Percentiles rank a stretch among this genome's conserved stretches.
phyloP scores from a whole-genome alignment of 176 grass and related monocot species.

The Rhynchospora pubera region DNA sequence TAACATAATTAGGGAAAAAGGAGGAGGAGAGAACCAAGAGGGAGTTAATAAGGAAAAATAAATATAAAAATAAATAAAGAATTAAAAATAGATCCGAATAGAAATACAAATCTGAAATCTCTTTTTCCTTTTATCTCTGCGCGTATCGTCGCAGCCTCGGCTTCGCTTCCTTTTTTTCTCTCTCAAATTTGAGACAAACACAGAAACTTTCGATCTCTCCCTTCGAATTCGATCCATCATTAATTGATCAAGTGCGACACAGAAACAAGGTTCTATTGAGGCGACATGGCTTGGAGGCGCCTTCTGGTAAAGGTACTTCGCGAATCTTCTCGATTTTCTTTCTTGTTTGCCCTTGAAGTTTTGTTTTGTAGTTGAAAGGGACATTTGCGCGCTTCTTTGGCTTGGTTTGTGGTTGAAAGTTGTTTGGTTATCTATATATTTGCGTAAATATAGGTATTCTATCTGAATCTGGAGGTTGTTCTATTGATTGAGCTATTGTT shows the following conservation, averaged over 20 bases:
- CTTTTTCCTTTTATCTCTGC: neutral
- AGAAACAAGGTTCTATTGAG: neutral
- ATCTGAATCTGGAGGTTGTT: neutral
- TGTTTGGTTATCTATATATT: neutral
- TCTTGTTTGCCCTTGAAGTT: neutral
- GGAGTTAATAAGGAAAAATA: neutral
- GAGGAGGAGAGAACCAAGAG: neutral
- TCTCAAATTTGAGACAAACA: neutral
- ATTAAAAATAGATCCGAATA: neutral
- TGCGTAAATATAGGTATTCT: neutral
- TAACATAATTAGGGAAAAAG: neutral
- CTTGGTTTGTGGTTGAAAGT: neutral
- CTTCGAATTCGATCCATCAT: neutral
- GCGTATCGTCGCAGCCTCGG: neutral
- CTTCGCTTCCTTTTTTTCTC: neutral
- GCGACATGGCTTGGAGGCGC: slow-evolving; percentile 28
- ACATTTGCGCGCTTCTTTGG: neutral
- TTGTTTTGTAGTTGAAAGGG: neutral
- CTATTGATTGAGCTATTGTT: neutral
- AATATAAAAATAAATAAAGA: neutral
- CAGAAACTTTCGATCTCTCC: neutral
- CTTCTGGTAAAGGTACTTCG: slow-evolving; percentile 20
- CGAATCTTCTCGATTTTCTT: slow-evolving; percentile 5
- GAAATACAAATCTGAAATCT: slow-evolving; percentile 7
- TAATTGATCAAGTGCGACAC: neutral